Evolutionary conservation across 1,284 basidiomycete genomes (phyloP).

Genomic region (Microbotryomycetes sp.): DNA sequence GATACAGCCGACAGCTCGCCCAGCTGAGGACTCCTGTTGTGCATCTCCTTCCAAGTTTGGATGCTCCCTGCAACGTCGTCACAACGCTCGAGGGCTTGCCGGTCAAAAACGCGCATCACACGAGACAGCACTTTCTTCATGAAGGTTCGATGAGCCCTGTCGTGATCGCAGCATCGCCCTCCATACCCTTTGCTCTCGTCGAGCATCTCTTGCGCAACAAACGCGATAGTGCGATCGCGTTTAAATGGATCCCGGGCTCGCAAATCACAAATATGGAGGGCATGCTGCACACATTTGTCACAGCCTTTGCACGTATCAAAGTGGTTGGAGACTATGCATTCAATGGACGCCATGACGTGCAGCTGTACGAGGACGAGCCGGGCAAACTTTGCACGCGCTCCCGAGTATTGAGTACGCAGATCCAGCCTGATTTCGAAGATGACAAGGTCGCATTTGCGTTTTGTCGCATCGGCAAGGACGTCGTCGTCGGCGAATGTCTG

Average conservation of each 20-base stretch:
- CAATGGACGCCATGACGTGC: constrained; percentile 12
- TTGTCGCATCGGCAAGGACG: constrained; percentile 2
- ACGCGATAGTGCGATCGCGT: constrained; percentile 28
- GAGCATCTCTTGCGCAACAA: constrained; percentile 35
- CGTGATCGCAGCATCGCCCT: constrained; percentile 16
- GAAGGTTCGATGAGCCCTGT: not conserved
- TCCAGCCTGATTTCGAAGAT: constrained; percentile 36
- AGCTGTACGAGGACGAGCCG: not conserved
- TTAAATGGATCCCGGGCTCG: constrained; percentile 28
- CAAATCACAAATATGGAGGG: constrained; percentile 34
- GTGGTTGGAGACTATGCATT: constrained; percentile 34
- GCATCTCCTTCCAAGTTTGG: no score
- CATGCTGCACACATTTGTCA: constrained; percentile 32
- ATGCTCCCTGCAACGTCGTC: no score
- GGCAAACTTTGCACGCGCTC: constrained; percentile 11
- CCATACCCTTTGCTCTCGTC: constrained; percentile 18
- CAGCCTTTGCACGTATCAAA: constrained; percentile 20
- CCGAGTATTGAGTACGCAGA: constrained; percentile 24
- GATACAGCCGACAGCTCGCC: no score
- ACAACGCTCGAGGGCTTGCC: no score
- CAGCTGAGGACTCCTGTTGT: no score
- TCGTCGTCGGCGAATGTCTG: not conserved
- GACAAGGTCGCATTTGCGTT: constrained; percentile 22
- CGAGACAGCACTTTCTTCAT: not conserved
- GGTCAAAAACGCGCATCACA: not conserved